phyloP scores from a whole-genome alignment of 2,329 filamentous ascomycete genomes.

The Hymenoscyphus repandus region DNA sequence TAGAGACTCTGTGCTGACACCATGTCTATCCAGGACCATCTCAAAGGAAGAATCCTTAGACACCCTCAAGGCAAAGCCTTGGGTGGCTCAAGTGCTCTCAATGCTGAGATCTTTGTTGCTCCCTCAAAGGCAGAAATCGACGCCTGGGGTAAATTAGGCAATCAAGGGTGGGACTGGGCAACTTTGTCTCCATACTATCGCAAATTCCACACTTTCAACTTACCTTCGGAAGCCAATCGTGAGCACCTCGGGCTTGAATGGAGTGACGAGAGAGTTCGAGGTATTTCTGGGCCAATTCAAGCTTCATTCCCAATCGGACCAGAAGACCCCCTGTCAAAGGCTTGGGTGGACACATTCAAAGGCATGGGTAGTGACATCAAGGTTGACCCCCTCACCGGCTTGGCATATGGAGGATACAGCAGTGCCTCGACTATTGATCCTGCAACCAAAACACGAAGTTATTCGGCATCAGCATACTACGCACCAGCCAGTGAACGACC shows the following conservation, averaged over 20 bases:
- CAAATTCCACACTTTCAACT: constrained; percentile 1
- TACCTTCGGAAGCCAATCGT: neutral
- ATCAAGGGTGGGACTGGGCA: constrained; percentile 36
- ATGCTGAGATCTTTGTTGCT: constrained; percentile 27
- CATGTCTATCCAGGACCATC: constrained; percentile 4
- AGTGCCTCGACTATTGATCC: constrained; percentile 22
- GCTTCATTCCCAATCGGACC: constrained; percentile 43
- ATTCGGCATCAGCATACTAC: constrained; percentile 18
- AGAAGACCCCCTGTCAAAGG: constrained; percentile 41
- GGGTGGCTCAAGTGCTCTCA: constrained; percentile 34
- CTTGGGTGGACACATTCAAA: constrained; percentile 43
- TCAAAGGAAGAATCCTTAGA: constrained; percentile 7
- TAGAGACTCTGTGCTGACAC: no score
- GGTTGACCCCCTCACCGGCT: constrained; percentile 34
- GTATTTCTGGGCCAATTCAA: constrained; percentile 42
- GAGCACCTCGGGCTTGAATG: neutral
- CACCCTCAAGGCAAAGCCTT: constrained; percentile 31
- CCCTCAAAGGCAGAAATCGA: constrained; percentile 30
- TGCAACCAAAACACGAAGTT: constrained; percentile 7
- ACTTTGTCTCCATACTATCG: constrained; percentile 9
- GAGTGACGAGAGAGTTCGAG: constrained; percentile 37
- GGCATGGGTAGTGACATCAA: constrained; percentile 39
- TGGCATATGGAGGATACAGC: constrained; percentile 30
- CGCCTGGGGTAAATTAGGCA: constrained; percentile 37
- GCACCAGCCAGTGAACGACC: constrained; percentile 7